Percentiles rank a stretch among this genome's conserved stretches.
Conservation (phyloP, 768 basidiomycete species). For the Hysterangium stoloniferum region DNA sequence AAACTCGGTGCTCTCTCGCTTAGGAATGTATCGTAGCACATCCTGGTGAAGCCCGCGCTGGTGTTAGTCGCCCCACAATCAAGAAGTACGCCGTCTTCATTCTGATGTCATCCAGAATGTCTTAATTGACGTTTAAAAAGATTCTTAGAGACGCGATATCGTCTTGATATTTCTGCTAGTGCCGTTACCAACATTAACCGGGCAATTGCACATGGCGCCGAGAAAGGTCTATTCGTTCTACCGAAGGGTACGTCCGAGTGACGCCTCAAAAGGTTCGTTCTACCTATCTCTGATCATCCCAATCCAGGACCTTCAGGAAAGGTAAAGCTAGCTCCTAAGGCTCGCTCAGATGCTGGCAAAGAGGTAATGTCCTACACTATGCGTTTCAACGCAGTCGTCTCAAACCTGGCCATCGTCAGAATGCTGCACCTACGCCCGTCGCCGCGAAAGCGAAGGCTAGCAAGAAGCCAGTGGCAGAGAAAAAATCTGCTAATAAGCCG, state of each 20-base stretch:
- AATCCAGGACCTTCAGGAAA: conserved; percentile 40
- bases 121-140: neutral
- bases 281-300: neutral
- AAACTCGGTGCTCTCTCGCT: neutral
- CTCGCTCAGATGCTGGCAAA: conserved; percentile 43
- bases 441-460: conserved; percentile 10
- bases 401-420: neutral
- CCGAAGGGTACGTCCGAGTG: conserved; percentile 63
- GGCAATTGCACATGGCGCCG: conserved; percentile 72
- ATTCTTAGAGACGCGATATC: conserved; percentile 79
- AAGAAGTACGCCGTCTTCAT: conserved; percentile 43
- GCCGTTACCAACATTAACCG: conserved; percentile 69
- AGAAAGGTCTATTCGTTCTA: conserved; percentile 75
- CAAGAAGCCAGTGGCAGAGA: conserved; percentile 4
- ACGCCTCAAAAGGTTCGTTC: neutral
- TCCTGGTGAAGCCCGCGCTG: conserved; percentile 45
- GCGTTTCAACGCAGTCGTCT: conserved; percentile 14
- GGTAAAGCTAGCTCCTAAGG: conserved; percentile 64
- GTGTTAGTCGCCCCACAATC: conserved; percentile 70
- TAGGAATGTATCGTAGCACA: conserved; percentile 68
- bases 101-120: neutral
- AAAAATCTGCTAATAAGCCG: neutral
- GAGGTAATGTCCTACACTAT: conserved; percentile 39
- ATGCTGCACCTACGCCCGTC: conserved; percentile 1
- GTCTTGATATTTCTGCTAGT: conserved; percentile 61